Percentiles rank a stretch among this genome's conserved stretches.
Conservation (phyloP, 2,329 filamentous ascomycete genomes). For the Diaporthe citriasiana region DNA sequence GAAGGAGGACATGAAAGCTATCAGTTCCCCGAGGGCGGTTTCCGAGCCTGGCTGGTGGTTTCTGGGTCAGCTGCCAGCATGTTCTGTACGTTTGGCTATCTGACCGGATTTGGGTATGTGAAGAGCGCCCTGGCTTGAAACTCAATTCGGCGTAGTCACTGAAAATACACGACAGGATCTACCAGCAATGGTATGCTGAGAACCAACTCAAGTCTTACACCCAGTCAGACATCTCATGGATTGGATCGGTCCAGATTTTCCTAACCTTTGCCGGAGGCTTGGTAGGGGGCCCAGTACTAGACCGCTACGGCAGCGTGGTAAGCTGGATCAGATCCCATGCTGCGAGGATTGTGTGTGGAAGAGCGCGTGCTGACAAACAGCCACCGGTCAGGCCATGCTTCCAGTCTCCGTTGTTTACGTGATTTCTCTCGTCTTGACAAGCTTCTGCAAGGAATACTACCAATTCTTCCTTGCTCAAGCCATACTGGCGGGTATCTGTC, state of each 20-base stretch:
- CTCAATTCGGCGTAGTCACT: constrained; percentile 18
- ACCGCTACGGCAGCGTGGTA: constrained; percentile 40
- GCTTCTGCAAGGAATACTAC: constrained; percentile 42
- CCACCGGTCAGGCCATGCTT: constrained; percentile 27
- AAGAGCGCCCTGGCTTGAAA: constrained; percentile 48
- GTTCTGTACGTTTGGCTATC: constrained; percentile 56
- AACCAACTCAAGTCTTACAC: constrained; percentile 40
- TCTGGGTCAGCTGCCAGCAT: constrained; percentile 52
- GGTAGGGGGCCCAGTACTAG: constrained; percentile 39
- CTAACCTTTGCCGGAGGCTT: constrained; percentile 41
- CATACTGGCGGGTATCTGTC: constrained; percentile 48
- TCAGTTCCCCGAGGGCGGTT: constrained; percentile 47
- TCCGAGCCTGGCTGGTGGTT: constrained; percentile 57
- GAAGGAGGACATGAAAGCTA: neutral
- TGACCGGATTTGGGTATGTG: constrained; percentile 55
- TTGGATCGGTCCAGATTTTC: constrained; percentile 43
- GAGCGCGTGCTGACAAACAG: neutral
- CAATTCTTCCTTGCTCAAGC: constrained; percentile 42
- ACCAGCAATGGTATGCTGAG: constrained; percentile 41
- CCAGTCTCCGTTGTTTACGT: constrained; percentile 41
- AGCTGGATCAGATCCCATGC: neutral
- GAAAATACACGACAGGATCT: constrained; percentile 25
- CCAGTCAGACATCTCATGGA: constrained; percentile 41
- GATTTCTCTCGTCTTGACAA: constrained; percentile 39
- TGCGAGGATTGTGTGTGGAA: neutral